Base-by-base conservation (phyloP, 225 moss, liverwort and hornwort genomes). In the Bryum argenteum region DNA sequence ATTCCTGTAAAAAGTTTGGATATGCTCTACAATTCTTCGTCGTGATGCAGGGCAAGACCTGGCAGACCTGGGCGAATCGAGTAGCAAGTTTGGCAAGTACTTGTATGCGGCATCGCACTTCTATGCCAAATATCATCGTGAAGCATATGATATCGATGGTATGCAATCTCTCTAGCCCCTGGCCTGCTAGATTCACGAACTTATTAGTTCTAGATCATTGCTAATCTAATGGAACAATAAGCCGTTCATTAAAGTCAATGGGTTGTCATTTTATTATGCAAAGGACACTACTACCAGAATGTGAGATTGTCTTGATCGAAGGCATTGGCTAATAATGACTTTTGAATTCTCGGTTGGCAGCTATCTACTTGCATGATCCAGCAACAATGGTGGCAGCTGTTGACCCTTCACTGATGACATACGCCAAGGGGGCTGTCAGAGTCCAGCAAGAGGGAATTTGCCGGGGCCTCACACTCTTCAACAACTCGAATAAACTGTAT, bases 341-440 rank as follows among this genome's bases (percentile, higher is more conserved):
- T 10, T 40, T 20, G 60, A 42, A 43, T 42, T 24, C 72, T 44
- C 9, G 18, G 8, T 79, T 66, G 76, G 79, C 88, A 98, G 98
- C 89, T 19, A 91, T 98, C 55, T 98, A 88, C 79, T 75, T 98
- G 78, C 98, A 98, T 73, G 98, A 98, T 58, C 98, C 94, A 2
- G 85, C 92, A 75, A 98, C 98, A 54, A 86, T 98, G 85, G 86
- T 98, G 82, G 98, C 98, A 52, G 92, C 92, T 51, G 80, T 98
- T 58, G 88, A 94, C 76, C 89, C 94, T 61, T 91, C 98, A 33
- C 78, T 94, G 45, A 75, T 98, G 76, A 94, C 98, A 40, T 94
- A 78, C 40, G 60, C 78, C 28, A 44, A 82, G 70, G 98, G 98
- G 73, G 92, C 83, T 50, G 84, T 98, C 9, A 83, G 98, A 75